Evolutionary conservation across 2,329 filamentous ascomycete species (phyloP).

Genomic region (Arachnomyces sp.): DNA sequence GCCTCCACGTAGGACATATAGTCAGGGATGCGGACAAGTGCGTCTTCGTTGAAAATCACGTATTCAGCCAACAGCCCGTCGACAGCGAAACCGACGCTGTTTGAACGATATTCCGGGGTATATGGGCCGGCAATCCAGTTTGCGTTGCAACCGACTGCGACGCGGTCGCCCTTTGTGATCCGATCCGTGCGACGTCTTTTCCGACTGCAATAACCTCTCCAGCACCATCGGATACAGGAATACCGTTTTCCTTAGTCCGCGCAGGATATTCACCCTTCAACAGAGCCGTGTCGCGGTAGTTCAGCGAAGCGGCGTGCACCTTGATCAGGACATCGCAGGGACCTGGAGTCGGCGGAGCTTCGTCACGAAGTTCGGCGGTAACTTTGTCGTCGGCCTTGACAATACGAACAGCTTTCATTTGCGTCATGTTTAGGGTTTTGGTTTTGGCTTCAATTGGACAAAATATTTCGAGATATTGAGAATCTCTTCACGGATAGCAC

Average conservation of each 20-base stretch:
- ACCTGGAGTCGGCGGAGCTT: slow-evolving; percentile 40
- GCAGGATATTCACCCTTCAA: slow-evolving; percentile 56
- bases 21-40: slow-evolving; percentile 33
- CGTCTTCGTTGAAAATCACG: slow-evolving; percentile 34
- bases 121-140: slow-evolving; percentile 54
- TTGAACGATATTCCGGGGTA: slow-evolving; percentile 46
- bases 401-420: too few species aligned
- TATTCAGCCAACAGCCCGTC: slow-evolving; percentile 39
- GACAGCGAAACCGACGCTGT: slow-evolving; percentile 55
- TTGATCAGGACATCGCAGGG: slow-evolving; percentile 49
- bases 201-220: slow-evolving; percentile 51
- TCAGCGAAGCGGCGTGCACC: slow-evolving; percentile 46
- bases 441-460: too few species aligned
- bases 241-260: slow-evolving; percentile 37
- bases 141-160: slow-evolving; percentile 55
- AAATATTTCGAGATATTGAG: too few species aligned
- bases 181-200: slow-evolving; percentile 34
- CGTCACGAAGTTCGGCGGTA: too few species aligned
- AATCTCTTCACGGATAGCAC: too few species aligned
- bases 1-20: slow-evolving; percentile 33
- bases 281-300: slow-evolving; percentile 50
- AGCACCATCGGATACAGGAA: slow-evolving; percentile 65
- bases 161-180: slow-evolving; percentile 56
- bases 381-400: too few species aligned
- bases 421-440: too few species aligned